phyloP scores from a whole-genome alignment of 2,329 filamentous ascomycete species.

The Penicillium nordicum region DNA sequence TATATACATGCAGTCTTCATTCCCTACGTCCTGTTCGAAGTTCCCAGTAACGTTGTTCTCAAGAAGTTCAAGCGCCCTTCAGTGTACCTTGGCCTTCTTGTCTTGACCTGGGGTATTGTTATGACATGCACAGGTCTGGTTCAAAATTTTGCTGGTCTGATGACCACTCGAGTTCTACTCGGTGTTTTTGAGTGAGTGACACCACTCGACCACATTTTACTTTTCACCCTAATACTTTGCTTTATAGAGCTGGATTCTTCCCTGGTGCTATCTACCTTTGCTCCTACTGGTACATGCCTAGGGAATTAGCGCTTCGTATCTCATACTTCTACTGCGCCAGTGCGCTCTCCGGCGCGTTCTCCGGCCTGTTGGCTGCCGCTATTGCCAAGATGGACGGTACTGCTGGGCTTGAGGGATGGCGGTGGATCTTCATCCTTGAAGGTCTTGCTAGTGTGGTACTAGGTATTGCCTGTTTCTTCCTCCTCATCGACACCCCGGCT shows the following conservation, averaged over 20 bases:
- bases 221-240: neutral
- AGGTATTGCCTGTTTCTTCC: constrained; percentile 40
- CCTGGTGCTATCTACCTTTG: constrained; percentile 27
- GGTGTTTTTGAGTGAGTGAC: constrained; percentile 14
- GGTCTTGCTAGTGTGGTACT: constrained; percentile 43
- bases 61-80: constrained; percentile 18
- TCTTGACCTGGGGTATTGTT: constrained; percentile 14
- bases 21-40: constrained; percentile 16
- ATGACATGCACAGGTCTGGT: constrained; percentile 19
- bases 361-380: constrained; percentile 48
- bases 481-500: constrained; percentile 43
- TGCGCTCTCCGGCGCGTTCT: constrained; percentile 44
- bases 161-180: constrained; percentile 9
- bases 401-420: constrained; percentile 44
- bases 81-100: constrained; percentile 12
- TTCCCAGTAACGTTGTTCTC: constrained; percentile 17
- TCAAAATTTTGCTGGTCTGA: constrained; percentile 15
- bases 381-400: constrained; percentile 49
- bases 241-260: constrained; percentile 22
- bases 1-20: constrained; percentile 6
- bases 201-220: neutral
- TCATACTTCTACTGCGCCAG: constrained; percentile 26
- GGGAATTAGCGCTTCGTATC: constrained; percentile 18
- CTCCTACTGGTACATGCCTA: constrained; percentile 22
- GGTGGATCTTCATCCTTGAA: constrained; percentile 50